Base-by-base conservation (phyloP, 2,329 filamentous ascomycete genomes). In the Sordariomycetes sp. region DNA sequence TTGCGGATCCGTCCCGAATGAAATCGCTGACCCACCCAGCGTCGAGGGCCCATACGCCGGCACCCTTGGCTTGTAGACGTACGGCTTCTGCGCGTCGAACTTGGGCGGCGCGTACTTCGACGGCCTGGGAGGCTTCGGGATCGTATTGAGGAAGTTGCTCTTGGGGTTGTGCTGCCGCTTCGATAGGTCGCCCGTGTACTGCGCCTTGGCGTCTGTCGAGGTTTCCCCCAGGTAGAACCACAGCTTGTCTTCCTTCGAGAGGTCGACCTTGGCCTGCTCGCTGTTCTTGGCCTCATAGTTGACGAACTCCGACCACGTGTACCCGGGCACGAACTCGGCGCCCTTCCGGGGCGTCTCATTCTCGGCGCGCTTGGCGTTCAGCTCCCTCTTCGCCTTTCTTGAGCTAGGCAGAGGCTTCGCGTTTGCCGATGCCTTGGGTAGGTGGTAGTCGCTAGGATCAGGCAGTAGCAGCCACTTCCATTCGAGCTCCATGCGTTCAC, bases 131-230 rank as follows among this genome's bases (percentile, higher is more conserved):
- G 78, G 76, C 63, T 82, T 82, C 56, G 76, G 83, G 57, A 90
- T 75, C 2, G 86, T 85, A 53, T 90, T 86, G 67, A 91, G 70
- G 70, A 87, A 92, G 67, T 87, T 88, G 63, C 84, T 85, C 71
- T 81, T 86, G 2, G 79, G 74, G 60, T 90, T 89, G 70, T 90
- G 79, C 53, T 75, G 74, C n/a, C 72, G 78, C 14, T 71, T 77
- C 10, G 66, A 62, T 51, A 80, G 82, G 71, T 96, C 85, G 65
- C 94, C 89, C 4, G 92, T 96, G 72, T 94, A 99, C 69, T 95
- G 90, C 28, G 91, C 87, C 70, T 87, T 91, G 58, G 90, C 88
- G 67, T 97, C 93, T 7, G 93, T 97, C 24, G 93, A 97, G 22
- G 81, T 82, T 69, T 84, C 84, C 35, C 90, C 90, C 60, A 99